A percentile compares a stretch with the other conserved stretches of the same genome.
phyloP scores from a whole-genome alignment of 495 filamentous ascomycete species.

The Pseudoneurospora amorphoporcata region DNA sequence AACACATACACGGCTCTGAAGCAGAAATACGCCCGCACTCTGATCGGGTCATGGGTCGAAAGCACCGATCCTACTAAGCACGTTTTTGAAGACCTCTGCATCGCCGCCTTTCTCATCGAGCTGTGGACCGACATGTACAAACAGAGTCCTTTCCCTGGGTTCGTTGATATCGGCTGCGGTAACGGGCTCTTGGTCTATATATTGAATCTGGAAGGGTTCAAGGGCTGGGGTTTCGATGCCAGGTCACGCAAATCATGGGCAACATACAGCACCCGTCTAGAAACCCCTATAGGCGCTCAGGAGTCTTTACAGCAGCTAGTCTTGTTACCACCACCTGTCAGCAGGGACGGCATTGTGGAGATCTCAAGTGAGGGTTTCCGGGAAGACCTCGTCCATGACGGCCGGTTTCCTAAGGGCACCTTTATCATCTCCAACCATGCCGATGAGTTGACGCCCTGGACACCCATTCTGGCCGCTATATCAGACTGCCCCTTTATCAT shows the following conservation, averaged over 20 bases:
- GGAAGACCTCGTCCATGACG: constrained; percentile 48
- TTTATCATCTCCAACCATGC: constrained; percentile 97
- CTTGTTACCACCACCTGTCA: constrained; percentile 54
- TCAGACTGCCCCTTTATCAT: constrained; percentile 72
- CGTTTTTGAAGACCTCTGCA: constrained; percentile 88
- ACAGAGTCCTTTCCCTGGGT: constrained; percentile 59
- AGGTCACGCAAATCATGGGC: constrained; percentile 72
- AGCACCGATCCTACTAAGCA: constrained; percentile 81
- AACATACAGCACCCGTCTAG: constrained; percentile 40
- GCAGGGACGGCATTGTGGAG: constrained; percentile 6
- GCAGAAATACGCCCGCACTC: constrained; percentile 52
- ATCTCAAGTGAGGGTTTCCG: constrained; percentile 14
- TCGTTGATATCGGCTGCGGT: constrained; percentile 92
- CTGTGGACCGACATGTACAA: constrained; percentile 83
- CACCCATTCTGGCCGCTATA: constrained; percentile 71
- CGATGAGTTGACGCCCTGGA: constrained; percentile 93
- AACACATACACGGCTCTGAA: constrained; percentile 78
- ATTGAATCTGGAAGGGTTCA: constrained; percentile 70
- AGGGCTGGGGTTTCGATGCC: constrained; percentile 87
- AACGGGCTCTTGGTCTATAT: constrained; percentile 90
- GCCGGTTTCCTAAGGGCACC: constrained; percentile 60
- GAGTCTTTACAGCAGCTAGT: constrained; percentile 56
- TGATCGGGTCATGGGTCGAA: constrained; percentile 71
- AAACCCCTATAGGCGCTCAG: constrained; percentile 25
- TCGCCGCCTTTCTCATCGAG: constrained; percentile 88